Conservation (phyloP, 345 rosid species). For the Geranium rotundifolium region DNA sequence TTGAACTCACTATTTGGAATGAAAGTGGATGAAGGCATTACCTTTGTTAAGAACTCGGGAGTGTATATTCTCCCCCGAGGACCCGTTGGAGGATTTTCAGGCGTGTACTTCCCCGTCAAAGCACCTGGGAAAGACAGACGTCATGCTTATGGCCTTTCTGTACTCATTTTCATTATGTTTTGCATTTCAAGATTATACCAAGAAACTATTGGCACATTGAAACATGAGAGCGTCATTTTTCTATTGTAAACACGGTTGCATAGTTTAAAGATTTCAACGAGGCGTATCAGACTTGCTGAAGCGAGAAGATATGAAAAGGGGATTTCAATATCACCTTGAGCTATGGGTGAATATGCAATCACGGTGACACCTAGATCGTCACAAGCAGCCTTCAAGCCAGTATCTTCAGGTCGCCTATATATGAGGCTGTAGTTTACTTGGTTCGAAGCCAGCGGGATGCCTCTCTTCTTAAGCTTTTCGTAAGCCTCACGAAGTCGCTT, state of each 20-base stretch:
- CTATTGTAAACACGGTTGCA: too few relatives aligned
- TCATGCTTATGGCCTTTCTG: too few relatives aligned
- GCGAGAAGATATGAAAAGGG: too few relatives aligned
- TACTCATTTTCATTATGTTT: too few relatives aligned
- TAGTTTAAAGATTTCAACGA: too few relatives aligned
- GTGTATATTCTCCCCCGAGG: constrained; percentile 77
- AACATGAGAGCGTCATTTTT: too few relatives aligned
- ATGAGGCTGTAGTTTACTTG: constrained; percentile 97
- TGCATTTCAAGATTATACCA: too few relatives aligned
- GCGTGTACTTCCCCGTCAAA: constrained; percentile 90
- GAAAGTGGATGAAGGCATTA: constrained; percentile 16
- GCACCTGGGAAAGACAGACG: constrained; percentile 37
- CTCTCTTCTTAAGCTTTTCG: constrained; percentile 72
- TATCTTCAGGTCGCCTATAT: constrained; percentile 73
- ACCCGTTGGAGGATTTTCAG: constrained; percentile 76
- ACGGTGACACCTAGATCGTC: constrained; percentile 87
- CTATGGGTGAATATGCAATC: constrained; percentile 91
- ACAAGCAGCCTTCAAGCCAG: constrained; percentile 81
- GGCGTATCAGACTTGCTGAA: too few relatives aligned
- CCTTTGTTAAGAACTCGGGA: constrained; percentile 57
- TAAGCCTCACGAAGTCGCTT: constrained; percentile 71
- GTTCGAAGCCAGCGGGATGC: constrained; percentile 86
- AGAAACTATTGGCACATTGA: background rate
- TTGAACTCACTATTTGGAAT: background rate
- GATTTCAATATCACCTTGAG: constrained; percentile 51